A percentile compares a stretch with the other conserved stretches of the same genome.
Evolutionary conservation across 768 basidiomycete genomes (phyloP).

Genomic region (Boletus rex-veris): DNA sequence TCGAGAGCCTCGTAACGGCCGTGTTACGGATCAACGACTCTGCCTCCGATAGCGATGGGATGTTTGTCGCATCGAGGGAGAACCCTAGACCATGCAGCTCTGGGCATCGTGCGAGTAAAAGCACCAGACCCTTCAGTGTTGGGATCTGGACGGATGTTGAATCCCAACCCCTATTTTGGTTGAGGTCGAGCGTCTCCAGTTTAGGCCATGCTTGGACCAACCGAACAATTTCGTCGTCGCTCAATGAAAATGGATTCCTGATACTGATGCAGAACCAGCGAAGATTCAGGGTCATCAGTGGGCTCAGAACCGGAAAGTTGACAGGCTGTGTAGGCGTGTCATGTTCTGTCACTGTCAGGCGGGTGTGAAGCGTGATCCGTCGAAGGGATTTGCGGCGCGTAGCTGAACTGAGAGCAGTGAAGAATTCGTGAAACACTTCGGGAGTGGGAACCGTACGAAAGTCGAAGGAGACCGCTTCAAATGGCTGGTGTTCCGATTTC

Average conservation of each 20-base stretch:
- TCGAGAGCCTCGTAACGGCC: background rate
- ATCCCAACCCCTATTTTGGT: background rate
- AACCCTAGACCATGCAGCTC: background rate
- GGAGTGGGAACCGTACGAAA: background rate
- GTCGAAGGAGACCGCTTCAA: conserved; percentile 1
- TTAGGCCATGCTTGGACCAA: conserved; percentile 3
- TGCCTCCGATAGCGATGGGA: background rate
- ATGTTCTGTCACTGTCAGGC: too few species aligned
- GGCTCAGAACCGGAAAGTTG: conserved; percentile 1
- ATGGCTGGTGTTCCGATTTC: conserved; percentile 4
- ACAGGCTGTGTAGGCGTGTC: background rate
- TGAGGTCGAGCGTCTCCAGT: background rate
- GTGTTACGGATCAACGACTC: conserved; percentile 1
- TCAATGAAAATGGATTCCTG: background rate
- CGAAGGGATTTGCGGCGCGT: background rate
- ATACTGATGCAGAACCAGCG: background rate
- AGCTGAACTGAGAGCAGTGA: background rate
- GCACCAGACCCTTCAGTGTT: conserved; percentile 5
- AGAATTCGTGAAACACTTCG: conserved; percentile 1
- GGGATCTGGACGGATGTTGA: background rate
- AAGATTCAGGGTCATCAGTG: background rate
- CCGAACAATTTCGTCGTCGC: conserved; percentile 1
- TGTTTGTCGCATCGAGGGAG: conserved; percentile 1
- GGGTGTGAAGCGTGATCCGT: background rate
- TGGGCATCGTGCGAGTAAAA: background rate